Conservation (phyloP, 2,329 filamentous ascomycete genomes). For the Fusarium sp. region DNA sequence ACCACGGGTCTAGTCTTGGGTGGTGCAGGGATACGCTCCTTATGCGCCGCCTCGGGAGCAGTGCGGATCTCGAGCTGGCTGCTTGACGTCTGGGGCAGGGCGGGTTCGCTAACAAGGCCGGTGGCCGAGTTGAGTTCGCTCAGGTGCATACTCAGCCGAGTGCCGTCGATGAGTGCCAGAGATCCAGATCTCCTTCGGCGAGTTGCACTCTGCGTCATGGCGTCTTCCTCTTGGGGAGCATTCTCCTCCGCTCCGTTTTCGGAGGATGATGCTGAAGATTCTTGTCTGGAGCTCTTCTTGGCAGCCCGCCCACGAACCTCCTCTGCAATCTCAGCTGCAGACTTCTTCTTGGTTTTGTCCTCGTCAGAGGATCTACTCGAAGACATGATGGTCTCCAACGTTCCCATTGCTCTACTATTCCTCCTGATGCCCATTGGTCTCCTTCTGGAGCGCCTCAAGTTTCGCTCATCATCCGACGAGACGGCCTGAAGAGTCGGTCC, state of each 20-base stretch:
- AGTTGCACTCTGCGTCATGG: conserved; percentile 27
- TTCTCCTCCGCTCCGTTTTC: conserved; percentile 45
- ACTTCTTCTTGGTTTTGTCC: conserved; percentile 69
- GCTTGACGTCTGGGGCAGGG: conserved; percentile 67
- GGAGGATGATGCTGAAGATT: conserved; percentile 48
- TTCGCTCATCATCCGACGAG: conserved; percentile 66
- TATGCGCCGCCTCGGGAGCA: conserved; percentile 42
- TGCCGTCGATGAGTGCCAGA: conserved; percentile 53
- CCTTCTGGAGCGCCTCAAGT: conserved; percentile 51
- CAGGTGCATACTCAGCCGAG: conserved; percentile 47
- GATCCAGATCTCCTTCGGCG: conserved; percentile 47
- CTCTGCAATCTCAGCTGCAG: conserved; percentile 66
- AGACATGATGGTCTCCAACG: conserved; percentile 75
- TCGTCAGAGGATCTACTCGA: conserved; percentile 74
- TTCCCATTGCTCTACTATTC: conserved; percentile 69
- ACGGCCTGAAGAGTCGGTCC: conserved; percentile 70
- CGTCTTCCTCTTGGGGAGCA: conserved; percentile 33
- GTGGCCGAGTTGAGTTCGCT: conserved; percentile 47
- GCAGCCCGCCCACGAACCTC: conserved; percentile 63
- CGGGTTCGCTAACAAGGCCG: conserved; percentile 65
- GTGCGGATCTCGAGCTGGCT: conserved; percentile 62
- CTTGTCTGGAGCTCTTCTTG: conserved; percentile 50
- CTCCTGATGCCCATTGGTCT: conserved; percentile 57
- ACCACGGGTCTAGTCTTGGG: conserved; percentile 26
- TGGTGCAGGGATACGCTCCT: conserved; percentile 33